Evolutionary conservation across 306 rosid genomes (phyloP).

Genomic region (Sicyos baderoa): DNA sequence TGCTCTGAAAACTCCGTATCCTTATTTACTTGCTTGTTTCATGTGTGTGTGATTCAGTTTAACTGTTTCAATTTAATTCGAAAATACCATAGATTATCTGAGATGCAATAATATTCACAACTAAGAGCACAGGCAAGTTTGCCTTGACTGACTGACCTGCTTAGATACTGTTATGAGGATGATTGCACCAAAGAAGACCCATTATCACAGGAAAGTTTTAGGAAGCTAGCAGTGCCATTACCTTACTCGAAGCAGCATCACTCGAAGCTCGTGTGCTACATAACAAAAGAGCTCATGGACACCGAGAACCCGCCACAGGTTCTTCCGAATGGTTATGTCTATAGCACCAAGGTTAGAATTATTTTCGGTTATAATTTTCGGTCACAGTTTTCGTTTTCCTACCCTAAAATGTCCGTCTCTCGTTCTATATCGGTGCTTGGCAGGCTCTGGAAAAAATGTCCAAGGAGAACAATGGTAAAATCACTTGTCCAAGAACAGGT

Average conservation of each 20-base stretch:
- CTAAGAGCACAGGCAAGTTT: background rate
- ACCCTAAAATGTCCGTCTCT: background rate
- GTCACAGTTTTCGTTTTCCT: background rate
- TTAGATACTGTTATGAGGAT: conserved; percentile 86
- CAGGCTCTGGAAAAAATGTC: conserved; percentile 97
- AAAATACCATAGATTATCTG: too few species aligned
- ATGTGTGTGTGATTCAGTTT: background rate
- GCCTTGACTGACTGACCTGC: conserved; percentile 45
- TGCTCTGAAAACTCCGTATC: conserved; percentile 96
- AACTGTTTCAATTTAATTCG: background rate
- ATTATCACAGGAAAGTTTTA: conserved; percentile 74
- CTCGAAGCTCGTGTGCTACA: conserved; percentile 94
- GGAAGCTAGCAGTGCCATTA: conserved; percentile 65
- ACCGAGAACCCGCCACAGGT: conserved; percentile 92
- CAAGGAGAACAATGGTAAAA: conserved; percentile 55
- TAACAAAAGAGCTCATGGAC: conserved; percentile 94
- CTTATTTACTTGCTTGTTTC: conserved; percentile 17
- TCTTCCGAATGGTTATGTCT: conserved; percentile 87
- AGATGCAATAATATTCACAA: too few species aligned
- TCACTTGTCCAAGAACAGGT: conserved; percentile 83
- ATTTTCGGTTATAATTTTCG: background rate
- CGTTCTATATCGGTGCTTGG: conserved; percentile 18
- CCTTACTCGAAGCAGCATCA: conserved; percentile 92
- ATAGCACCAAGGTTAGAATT: conserved; percentile 67
- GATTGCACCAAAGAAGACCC: conserved; percentile 99